A percentile compares a stretch with the other conserved stretches of the same genome.
These are phyloP conservation scores for Infundibulicybe gibba DNA, from an alignment of 768 basidiomycete genomes.

Conservation along the genomic window DNA sequence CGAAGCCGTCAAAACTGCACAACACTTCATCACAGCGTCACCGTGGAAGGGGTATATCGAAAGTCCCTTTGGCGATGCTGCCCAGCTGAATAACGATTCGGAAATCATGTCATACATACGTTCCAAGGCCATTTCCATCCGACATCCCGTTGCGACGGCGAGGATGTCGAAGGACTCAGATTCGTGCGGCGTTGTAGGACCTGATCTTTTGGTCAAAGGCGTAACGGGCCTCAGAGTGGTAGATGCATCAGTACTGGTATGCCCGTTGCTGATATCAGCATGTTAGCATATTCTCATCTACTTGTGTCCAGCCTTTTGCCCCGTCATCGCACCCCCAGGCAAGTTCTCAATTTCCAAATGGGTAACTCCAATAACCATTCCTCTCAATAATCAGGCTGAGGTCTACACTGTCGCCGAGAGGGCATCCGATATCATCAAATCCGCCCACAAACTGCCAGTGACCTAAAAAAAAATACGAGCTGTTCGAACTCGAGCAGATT, in stretches of 20 bases:
- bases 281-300: too few species aligned
- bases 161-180: slow-evolving; percentile 11
- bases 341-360: too few species aligned
- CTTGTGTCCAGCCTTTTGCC: too few species aligned
- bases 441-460: too few species aligned
- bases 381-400: neutral
- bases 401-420: neutral
- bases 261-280: neutral
- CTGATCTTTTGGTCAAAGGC: neutral
- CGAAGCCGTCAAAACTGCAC: slow-evolving; percentile 7
- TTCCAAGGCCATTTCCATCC: slow-evolving; percentile 15
- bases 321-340: too few species aligned
- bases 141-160: slow-evolving; percentile 22
- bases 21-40: slow-evolving; percentile 3
- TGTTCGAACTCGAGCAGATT: too few species aligned
- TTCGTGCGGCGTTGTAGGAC: neutral
- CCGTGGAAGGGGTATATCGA: slow-evolving; percentile 6
- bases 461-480: too few species aligned
- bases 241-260: neutral
- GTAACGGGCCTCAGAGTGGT: neutral
- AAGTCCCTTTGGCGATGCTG: slow-evolving; percentile 4
- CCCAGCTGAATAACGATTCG: slow-evolving; percentile 3
- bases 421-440: neutral
- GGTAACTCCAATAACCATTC: too few species aligned
- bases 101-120: slow-evolving; percentile 16